Base-by-base conservation (phyloP, 257 asterid genomes). In the Solanum stenotomum region DNA sequence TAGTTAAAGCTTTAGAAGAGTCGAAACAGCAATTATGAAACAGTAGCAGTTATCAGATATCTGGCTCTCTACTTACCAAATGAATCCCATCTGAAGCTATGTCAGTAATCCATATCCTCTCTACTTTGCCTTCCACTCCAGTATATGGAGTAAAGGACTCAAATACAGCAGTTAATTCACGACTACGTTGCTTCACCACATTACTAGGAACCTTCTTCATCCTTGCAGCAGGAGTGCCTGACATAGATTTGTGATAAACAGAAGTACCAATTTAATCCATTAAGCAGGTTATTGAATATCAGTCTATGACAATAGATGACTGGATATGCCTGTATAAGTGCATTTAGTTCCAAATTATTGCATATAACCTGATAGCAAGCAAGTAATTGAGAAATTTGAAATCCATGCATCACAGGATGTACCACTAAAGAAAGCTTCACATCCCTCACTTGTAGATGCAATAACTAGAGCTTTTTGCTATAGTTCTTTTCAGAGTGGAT, bases 171-270 rank as follows among this genome's bases (percentile, higher is more conserved):
- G 98, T 97, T 94, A 97, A 87, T 76, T 97, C 98, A 86, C 98
- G 98, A 87, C 98, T 97, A 33, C 98, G 92, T 87, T 91, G 93
- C 95, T 97, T 97, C 89, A 97, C 99, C 23, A 94, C 89, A 83
- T 92, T 93, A 91, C 99, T 96, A 6, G 98, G 95, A 85, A 97
- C 98, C 79, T 97, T 97, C 91, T 96, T 96, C 99, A 94, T 94
- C 89, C 98, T 94, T 79, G 98, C 98, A 87, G 98, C 98, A 46
- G 96, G 98, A 59, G 98, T 95, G 86, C 98, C 98, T 95, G 91
- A 25, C 38, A 86, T 4, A 23, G 74, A 59, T 74, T 86, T 40
- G 56, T 44, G 31, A 34, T 35, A n/a, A 38, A 38, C 81, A 27
- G 16, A 25, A 76, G 33, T 38, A 76, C 56, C 31, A 76, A 76